phyloP scores from a whole-genome alignment of 1,284 basidiomycete genomes.

The Boletus semigastroideus region DNA sequence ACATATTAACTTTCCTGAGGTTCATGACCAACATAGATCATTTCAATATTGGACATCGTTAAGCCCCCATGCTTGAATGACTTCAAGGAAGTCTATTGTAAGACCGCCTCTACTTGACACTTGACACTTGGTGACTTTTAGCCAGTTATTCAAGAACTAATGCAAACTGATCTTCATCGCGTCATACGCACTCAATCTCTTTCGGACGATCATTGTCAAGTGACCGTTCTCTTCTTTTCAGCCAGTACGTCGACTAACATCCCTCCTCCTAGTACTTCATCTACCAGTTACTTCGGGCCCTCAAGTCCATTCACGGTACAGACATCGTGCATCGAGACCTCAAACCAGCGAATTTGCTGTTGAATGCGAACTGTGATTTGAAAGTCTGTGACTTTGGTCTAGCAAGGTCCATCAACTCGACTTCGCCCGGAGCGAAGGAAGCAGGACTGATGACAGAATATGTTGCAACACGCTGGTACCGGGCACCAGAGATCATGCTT shows the following conservation, averaged over 20 bases:
- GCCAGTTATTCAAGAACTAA: constrained; percentile 83
- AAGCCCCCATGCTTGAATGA: constrained; percentile 72
- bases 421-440: constrained; percentile 60
- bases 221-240: constrained; percentile 26
- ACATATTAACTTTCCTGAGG: neutral
- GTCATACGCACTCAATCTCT: constrained; percentile 88
- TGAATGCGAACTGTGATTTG: constrained; percentile 86
- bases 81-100: constrained; percentile 85
- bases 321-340: constrained; percentile 81
- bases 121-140: constrained; percentile 5
- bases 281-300: constrained; percentile 76
- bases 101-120: constrained; percentile 18
- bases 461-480: constrained; percentile 84
- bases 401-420: constrained; percentile 68
- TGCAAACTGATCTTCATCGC: constrained; percentile 90
- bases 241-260: constrained; percentile 8
- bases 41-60: constrained; percentile 85
- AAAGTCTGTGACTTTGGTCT: constrained; percentile 87
- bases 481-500: constrained; percentile 88
- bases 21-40: constrained; percentile 50
- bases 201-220: constrained; percentile 88
- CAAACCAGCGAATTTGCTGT: constrained; percentile 78
- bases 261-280: constrained; percentile 55
- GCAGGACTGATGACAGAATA: constrained; percentile 82
- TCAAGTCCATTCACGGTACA: constrained; percentile 82